Conservation (phyloP, 495 filamentous ascomycete species). For the Xylaria curta region DNA sequence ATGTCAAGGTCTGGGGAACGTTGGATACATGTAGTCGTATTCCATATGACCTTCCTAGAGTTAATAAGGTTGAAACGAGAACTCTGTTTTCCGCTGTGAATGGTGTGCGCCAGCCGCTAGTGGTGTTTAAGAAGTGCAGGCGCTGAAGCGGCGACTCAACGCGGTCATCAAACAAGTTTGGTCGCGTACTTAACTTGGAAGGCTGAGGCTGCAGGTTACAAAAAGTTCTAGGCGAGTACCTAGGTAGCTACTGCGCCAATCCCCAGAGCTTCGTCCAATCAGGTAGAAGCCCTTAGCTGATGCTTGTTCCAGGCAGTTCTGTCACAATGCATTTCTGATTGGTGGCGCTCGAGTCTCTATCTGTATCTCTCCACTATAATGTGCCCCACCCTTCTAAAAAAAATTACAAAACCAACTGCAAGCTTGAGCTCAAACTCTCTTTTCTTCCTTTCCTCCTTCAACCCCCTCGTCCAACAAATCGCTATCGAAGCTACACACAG, state of each 20-base stretch:
- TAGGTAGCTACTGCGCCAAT: neutral
- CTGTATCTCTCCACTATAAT: neutral
- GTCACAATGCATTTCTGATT: neutral
- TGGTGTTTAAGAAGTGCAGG: neutral
- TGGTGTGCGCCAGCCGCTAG: neutral
- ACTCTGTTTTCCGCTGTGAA: neutral
- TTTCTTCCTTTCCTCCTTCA: slow-evolving; percentile 47
- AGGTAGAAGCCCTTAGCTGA: neutral
- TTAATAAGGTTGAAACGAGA: neutral
- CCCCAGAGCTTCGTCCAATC: slow-evolving; percentile 9
- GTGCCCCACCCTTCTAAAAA: slow-evolving; percentile 9
- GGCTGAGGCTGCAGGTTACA: slow-evolving; percentile 1
- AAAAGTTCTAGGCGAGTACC: neutral
- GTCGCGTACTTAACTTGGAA: neutral
- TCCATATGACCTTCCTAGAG: neutral
- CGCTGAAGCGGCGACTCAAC: neutral
- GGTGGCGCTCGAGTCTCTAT: neutral
- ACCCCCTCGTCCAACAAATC: slow-evolving; percentile 98
- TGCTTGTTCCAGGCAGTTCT: neutral
- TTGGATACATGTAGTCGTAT: neutral
- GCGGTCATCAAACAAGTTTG: neutral
- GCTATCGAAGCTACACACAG: slow-evolving; percentile 99
- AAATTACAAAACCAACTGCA: slow-evolving; percentile 23
- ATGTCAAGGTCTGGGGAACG: neutral
- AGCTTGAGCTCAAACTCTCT: slow-evolving; percentile 4